Evolutionary conservation across 23 red algal genomes (phyloP).

Genomic region (Chondrus crispus): DNA sequence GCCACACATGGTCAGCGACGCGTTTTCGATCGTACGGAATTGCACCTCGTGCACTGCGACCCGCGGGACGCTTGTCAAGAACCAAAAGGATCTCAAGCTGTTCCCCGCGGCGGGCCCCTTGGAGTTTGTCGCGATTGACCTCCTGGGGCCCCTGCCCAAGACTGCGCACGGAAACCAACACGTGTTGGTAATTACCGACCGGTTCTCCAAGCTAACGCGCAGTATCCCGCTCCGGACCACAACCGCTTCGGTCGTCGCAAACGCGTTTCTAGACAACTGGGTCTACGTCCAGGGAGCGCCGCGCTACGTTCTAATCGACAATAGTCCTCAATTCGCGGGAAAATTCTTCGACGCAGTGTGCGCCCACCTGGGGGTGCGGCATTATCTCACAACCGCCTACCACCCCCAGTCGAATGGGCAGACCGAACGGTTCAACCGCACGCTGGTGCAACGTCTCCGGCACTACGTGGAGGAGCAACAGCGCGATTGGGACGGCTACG

Average conservation of each 20-base stretch:
- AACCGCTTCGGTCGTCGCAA: not conserved
- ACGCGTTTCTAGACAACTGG: not conserved
- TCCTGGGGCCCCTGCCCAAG: not conserved
- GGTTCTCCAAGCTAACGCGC: not conserved
- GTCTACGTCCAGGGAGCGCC: not conserved
- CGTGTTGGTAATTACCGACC: not conserved
- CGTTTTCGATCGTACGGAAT: not conserved
- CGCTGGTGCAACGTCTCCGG: not conserved
- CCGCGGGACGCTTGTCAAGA: not conserved
- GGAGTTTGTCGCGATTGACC: too few species aligned
- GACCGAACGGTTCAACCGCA: not conserved
- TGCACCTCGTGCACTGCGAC: not conserved
- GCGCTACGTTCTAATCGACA: not conserved
- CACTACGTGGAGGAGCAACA: not conserved
- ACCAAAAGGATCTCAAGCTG: not conserved
- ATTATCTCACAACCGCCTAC: not conserved
- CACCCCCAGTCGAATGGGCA: not conserved
- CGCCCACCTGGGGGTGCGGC: not conserved
- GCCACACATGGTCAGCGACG: not conserved
- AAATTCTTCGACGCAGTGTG: not conserved
- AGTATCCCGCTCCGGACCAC: not conserved
- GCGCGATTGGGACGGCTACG: not conserved
- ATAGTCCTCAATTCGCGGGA: not conserved
- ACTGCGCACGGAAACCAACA: not conserved
- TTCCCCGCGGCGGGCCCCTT: not conserved